phyloP scores from a whole-genome alignment of 169 alveolate species.

The Cryptosporidium xiaoi region DNA sequence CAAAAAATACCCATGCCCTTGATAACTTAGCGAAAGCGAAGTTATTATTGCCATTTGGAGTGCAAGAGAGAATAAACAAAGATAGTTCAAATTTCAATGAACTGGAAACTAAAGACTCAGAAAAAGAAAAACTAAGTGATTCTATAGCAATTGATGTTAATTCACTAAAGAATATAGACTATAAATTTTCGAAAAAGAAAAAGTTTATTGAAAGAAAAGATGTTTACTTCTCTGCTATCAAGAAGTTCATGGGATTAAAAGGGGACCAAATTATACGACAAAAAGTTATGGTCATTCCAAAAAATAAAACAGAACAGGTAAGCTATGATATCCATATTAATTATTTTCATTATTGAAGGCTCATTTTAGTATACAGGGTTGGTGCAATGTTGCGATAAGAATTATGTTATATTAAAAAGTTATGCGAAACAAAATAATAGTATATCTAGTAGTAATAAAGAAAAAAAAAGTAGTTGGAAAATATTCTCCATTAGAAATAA shows the following conservation, averaged over 20 bases:
- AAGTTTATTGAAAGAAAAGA: constrained; percentile 17
- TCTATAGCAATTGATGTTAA: constrained; percentile 1
- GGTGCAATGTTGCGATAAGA: constrained; percentile 34
- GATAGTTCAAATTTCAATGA: background rate
- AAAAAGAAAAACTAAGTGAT: background rate
- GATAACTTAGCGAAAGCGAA: constrained; percentile 56
- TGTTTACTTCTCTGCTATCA: background rate
- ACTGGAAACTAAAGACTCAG: background rate
- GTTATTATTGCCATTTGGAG: constrained; percentile 47
- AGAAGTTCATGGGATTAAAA: background rate
- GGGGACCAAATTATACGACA: background rate
- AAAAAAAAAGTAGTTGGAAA: constrained; percentile 6
- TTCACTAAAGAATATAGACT: constrained; percentile 35
- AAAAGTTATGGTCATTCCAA: background rate
- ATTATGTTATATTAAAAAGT: constrained; percentile 8
- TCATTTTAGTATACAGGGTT: constrained; percentile 18
- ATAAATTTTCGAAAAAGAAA: constrained; percentile 21
- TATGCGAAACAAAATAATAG: background rate
- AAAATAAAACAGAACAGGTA: constrained; percentile 5
- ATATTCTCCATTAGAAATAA: constrained; percentile 14
- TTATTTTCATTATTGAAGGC: background rate
- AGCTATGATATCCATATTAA: background rate
- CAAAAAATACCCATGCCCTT: constrained; percentile 36
- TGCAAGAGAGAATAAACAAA: constrained; percentile 20
- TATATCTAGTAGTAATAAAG: background rate